Evolutionary conservation across 2,329 filamentous ascomycete species (phyloP), one percentile per base, ranked within the genome.

Genomic region (Aspergillus pseudonomiae): DNA sequence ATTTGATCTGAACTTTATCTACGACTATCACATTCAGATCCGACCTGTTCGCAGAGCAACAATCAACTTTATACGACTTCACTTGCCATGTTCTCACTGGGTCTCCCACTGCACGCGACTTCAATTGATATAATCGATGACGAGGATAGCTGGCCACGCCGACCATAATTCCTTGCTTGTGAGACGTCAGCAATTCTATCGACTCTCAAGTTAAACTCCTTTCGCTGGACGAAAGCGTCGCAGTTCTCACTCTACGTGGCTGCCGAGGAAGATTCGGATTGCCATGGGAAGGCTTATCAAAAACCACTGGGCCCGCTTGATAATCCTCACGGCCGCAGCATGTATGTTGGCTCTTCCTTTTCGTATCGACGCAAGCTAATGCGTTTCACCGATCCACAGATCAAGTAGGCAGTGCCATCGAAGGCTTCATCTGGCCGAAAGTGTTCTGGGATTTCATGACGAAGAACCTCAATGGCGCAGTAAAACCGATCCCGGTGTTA

Each of bases 371-470:
- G 12, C 59, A 57, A 67, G 48, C 39, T 64, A 67, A 71, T 57
- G 53, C 24, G 32, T 46, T 36, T 10, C 53, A 19, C 53, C 45
- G 21, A n/a, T 36, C 10, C 52, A 45, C 74, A 97, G 93, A 97
- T 78, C 95, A 99, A 86, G 80, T 97, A 67, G 88, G 84, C 64
- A 93, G 93, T 65, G 89, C 91, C 19, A 81, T 99, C 62, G 88
- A 96, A 81, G 89, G 88, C 74, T 97, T 95, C 85, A 94, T 99
- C 86, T 99, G 94, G 93, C 95, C 95, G 69, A 99, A 99, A 79
- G 90, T 99, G 75, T 96, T 99, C 82, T 99, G 92, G 91, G 95
- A 99, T 80, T 97, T 97, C 78, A 81, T 95, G 69, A 97, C 94
- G 65, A 93, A 92, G 74, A 93, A 92, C 72, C 88, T 99, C 71